Percentiles rank a stretch among this genome's conserved stretches.
Evolutionary conservation across 768 basidiomycete species (phyloP).

Genomic region (Lactarius tabidus): DNA sequence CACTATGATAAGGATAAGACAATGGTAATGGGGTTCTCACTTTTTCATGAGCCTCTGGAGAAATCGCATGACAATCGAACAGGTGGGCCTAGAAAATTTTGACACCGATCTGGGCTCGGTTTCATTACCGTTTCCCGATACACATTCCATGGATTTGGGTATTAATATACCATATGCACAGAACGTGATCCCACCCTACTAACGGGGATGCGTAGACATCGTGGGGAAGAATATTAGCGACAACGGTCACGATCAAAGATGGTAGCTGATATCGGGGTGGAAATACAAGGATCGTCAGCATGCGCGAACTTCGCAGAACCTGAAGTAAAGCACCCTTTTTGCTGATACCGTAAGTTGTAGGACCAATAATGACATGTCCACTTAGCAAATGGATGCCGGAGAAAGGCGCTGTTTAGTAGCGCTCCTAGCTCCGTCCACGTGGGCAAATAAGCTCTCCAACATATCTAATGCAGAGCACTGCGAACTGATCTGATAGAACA

Average conservation of each 20-base stretch:
- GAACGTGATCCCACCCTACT: not conserved
- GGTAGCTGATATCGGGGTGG: not conserved
- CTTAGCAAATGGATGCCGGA: constrained; percentile 1
- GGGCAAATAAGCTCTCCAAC: not conserved
- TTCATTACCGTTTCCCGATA: not conserved
- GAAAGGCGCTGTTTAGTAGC: not conserved
- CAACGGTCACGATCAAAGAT: not conserved
- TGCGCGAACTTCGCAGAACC: not conserved
- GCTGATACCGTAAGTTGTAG: not conserved
- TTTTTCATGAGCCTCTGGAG: not conserved
- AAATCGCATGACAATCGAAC: not conserved
- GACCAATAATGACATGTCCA: not conserved
- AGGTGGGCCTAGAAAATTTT: not conserved
- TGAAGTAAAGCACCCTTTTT: not conserved
- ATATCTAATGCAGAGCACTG: not conserved
- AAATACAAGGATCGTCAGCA: not conserved
- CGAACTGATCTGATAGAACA: not conserved
- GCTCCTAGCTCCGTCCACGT: not conserved
- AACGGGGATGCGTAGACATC: not conserved
- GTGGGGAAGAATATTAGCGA: not conserved
- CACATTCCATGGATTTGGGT: not conserved
- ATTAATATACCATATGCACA: not conserved
- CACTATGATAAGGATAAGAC: not conserved
- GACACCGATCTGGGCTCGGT: not conserved
- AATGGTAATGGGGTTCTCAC: not conserved